Base-by-base conservation (phyloP, 2,329 filamentous ascomycete genomes). In the Fusarium siculi region DNA sequence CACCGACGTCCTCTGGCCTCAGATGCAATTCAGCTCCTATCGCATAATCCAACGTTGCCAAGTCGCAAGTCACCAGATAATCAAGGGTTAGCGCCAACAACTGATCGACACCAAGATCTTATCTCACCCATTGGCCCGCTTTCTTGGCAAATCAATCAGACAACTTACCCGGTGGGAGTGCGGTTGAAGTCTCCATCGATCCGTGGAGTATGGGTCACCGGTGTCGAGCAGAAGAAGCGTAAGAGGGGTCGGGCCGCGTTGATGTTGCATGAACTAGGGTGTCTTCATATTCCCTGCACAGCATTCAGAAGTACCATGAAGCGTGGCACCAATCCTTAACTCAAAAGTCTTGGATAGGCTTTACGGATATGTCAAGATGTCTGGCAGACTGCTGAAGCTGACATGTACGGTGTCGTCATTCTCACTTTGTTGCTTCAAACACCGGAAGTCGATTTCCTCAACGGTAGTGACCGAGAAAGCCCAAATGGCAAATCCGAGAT, bases 71-170 rank as follows among this genome's bases (percentile, higher is more conserved):
- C 62, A 39, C 40, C 28, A 46, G 28, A 69, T 49, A n/a, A 18
- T n/a, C 32, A 68, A 46, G 50, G n/a, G 30, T 59, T 74, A 68
- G 74, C 72, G 70, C 72, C 70, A 77, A 70, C 71, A 67, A 54
- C 60, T 46, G 66, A 74, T 71, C 65, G 68, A 64, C 52, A 56
- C 42, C 49, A 54, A 64, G 57, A 66, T 62, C 46, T 42, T 39
- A 43, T 47, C 46, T 57, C 44, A 19, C 46, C 58, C 65, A 73
- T 64, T 76, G 65, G 66, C 21, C 66, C 61, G 62, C 63, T 34
- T 68, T 39, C 60, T 54, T 42, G 23, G 49, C 63, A 49, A 62
- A 68, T 54, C 46, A 62, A 28, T 10, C n/a, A 36, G 46, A 39
- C 42, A 61, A 54, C 61, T 66, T 59, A 67, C 30, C 55, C 59